phyloP scores from a whole-genome alignment of 345 rosid species.

The Hirschfeldia incana region DNA sequence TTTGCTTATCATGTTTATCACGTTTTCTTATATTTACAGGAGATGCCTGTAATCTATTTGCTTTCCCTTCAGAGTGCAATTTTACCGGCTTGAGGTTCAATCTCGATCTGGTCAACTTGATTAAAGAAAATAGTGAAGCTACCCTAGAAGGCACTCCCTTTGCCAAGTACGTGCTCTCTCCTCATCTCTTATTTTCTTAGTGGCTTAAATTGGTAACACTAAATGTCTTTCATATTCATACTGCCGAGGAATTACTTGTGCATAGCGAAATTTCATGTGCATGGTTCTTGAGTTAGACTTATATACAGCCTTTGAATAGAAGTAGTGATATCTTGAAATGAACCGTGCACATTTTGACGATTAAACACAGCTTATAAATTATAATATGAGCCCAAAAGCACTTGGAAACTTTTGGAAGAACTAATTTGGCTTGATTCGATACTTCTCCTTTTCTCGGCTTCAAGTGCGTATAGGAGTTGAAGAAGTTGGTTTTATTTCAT shows the following conservation, averaged over 20 bases:
- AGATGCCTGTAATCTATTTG: constrained; percentile 70
- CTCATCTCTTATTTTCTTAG: not conserved
- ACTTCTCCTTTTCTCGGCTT: not conserved
- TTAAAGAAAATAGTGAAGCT: constrained; percentile 60
- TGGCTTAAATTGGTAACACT: constrained; percentile 4
- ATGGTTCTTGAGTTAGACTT: not conserved
- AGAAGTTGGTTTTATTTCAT: constrained; percentile 4
- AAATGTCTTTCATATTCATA: not conserved
- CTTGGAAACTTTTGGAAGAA: not conserved
- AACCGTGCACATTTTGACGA: not conserved
- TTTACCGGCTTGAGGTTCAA: constrained; percentile 85
- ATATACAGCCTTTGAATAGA: not conserved
- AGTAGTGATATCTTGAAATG: constrained; percentile 3
- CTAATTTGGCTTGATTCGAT: constrained; percentile 13
- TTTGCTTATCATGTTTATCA: constrained; percentile 8
- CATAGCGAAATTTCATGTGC: not conserved
- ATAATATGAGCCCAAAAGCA: not conserved
- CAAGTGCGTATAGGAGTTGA: not conserved
- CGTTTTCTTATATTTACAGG: constrained; percentile 51
- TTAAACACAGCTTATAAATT: not conserved
- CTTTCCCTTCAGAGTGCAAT: constrained; percentile 96
- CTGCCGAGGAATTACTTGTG: not conserved
- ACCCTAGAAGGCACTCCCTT: constrained; percentile 55
- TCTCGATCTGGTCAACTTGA: constrained; percentile 67
- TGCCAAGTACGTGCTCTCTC: constrained; percentile 48